Evolutionary conservation across 2,329 filamentous ascomycete species (phyloP).

Genomic region (Fusarium staphyleae): DNA sequence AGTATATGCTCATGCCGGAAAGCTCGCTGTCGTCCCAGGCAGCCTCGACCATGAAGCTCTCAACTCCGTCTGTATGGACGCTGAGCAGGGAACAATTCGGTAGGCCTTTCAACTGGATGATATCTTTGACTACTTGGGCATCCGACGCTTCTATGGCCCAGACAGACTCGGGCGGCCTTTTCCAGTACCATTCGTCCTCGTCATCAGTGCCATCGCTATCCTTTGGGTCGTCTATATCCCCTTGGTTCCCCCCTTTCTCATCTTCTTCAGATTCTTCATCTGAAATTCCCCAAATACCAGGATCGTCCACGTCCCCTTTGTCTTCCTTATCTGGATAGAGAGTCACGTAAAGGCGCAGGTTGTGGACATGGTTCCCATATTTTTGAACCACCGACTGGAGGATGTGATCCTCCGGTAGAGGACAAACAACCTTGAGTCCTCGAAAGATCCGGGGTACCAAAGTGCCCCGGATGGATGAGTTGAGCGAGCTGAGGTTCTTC

Average conservation of each 20-base stretch:
- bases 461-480: not conserved
- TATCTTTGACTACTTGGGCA: not conserved
- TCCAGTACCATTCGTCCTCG: not conserved
- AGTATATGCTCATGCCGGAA: not conserved
- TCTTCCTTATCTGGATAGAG: not conserved
- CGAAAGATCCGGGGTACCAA: slow-evolving; percentile 2
- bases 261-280: no score
- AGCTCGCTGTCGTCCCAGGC: slow-evolving; percentile 11
- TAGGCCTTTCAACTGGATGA: slow-evolving; percentile 1
- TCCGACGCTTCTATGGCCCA: slow-evolving; percentile 8
- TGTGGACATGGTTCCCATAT: not conserved
- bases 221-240: no score
- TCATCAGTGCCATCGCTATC: no score
- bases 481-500: not conserved
- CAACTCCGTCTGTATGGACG: not conserved
- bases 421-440: slow-evolving; percentile 5
- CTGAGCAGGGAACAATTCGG: not conserved
- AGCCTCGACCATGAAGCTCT: not conserved
- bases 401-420: not conserved
- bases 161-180: slow-evolving; percentile 2
- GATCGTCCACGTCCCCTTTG: no score
- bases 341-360: not conserved
- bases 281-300: no score
- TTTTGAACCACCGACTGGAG: not conserved
- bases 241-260: not conserved